Conservation (phyloP, 345 rosid genomes). For the Stellera chamaejasme region DNA sequence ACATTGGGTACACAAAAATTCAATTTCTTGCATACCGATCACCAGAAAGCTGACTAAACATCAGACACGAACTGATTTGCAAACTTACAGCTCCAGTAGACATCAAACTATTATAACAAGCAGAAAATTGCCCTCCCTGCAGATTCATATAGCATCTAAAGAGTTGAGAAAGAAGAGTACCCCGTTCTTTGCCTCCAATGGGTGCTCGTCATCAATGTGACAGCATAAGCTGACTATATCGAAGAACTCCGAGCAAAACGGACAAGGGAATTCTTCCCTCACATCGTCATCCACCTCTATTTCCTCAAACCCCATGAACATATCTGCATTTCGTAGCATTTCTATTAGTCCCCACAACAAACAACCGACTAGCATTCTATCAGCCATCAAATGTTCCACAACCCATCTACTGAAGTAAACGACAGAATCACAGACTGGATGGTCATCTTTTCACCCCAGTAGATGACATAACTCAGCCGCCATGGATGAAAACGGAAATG, state of each 20-base stretch:
- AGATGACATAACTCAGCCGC: too few relatives aligned
- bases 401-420: too few relatives aligned
- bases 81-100: not conserved
- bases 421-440: too few relatives aligned
- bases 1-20: too few relatives aligned
- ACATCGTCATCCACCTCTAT: slow-evolving; percentile 81
- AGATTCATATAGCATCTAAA: not conserved
- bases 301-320: slow-evolving; percentile 80
- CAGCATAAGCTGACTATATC: slow-evolving; percentile 88
- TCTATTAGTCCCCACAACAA: not conserved
- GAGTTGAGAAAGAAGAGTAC: slow-evolving; percentile 29
- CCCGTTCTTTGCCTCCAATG: slow-evolving; percentile 80
- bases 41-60: too few relatives aligned
- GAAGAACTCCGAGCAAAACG: slow-evolving; percentile 82
- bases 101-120: too few relatives aligned
- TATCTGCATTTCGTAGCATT: slow-evolving; percentile 43
- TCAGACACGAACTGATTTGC: not conserved
- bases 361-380: too few relatives aligned
- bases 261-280: slow-evolving; percentile 93
- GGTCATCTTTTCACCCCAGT: too few relatives aligned
- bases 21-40: too few relatives aligned
- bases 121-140: not conserved
- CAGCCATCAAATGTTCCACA: too few relatives aligned
- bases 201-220: slow-evolving; percentile 91
- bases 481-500: too few relatives aligned